These are phyloP conservation scores for Biancaea sappan DNA, from an alignment of 306 rosid genomes.

Conservation along the genomic window DNA sequence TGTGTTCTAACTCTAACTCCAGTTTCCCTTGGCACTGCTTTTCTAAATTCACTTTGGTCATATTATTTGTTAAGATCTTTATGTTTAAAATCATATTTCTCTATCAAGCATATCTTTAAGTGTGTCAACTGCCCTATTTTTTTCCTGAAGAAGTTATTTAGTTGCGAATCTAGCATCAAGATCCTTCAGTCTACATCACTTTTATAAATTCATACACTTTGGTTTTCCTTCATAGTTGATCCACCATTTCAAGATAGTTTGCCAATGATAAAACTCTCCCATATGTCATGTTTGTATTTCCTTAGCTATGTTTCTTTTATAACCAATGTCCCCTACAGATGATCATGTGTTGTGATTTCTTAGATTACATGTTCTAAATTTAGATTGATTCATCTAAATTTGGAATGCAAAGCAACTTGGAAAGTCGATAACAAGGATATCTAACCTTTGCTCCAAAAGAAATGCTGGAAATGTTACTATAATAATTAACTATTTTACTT, in stretches of 20 bases:
- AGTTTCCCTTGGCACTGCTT: not conserved
- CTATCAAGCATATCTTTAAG: not conserved
- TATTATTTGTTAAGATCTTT: not conserved
- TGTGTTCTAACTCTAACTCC: not conserved
- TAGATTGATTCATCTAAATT: slow-evolving; percentile 6
- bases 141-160: too few relatives aligned
- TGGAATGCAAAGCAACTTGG: slow-evolving; percentile 1
- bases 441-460: not conserved
- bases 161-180: too few relatives aligned
- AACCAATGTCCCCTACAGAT: not conserved
- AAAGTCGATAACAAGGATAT: too few relatives aligned
- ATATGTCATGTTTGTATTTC: not conserved
- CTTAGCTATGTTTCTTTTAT: not conserved
- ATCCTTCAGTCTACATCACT: not conserved
- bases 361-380: slow-evolving; percentile 1
- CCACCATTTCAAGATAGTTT: not conserved
- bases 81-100: not conserved
- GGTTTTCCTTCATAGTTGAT: not conserved
- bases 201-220: not conserved
- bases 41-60: not conserved
- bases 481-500: slow-evolving; percentile 32
- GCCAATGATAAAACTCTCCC: not conserved
- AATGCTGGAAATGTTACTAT: not conserved
- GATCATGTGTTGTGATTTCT: not conserved
- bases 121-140: slow-evolving; percentile 11